Evolutionary conservation across 495 filamentous ascomycete genomes (phyloP).

Genomic region (Aspergillus carlsbadensis): DNA sequence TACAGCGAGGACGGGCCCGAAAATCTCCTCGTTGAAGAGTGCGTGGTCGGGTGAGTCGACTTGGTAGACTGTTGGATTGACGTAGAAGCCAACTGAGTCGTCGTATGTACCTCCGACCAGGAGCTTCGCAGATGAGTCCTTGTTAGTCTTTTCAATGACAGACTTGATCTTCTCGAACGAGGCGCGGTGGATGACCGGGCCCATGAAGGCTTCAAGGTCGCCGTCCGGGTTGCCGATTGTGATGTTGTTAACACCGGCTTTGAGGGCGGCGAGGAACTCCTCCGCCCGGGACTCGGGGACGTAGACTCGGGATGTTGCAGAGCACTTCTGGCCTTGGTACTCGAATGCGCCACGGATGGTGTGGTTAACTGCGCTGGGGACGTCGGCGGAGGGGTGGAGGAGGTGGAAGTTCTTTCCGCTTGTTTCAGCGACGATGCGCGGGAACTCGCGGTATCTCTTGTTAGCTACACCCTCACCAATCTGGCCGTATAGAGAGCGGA

Average conservation of each 20-base stretch:
- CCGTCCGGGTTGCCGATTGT: constrained; percentile 58
- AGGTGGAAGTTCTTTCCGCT: constrained; percentile 94
- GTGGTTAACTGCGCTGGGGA: constrained; percentile 73
- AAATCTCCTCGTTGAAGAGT: constrained; percentile 71
- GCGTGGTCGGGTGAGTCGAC: constrained; percentile 59
- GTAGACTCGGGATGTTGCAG: constrained; percentile 75
- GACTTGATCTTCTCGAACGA: constrained; percentile 69
- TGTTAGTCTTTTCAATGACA: constrained; percentile 66
- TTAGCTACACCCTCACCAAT: constrained; percentile 69
- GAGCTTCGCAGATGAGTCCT: constrained; percentile 60
- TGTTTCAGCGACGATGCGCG: constrained; percentile 81
- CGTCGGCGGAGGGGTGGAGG: constrained; percentile 69
- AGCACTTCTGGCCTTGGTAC: constrained; percentile 90
- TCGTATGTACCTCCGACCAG: constrained; percentile 71
- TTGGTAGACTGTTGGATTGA: constrained; percentile 71
- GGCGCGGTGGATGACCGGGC: constrained; percentile 72
- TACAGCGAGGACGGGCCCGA: constrained; percentile 68
- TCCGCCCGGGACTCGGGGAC: constrained; percentile 65
- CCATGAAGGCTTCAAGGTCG: constrained; percentile 66
- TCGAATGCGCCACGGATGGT: constrained; percentile 87
- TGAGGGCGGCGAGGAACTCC: constrained; percentile 57
- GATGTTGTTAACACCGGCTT: constrained; percentile 35
- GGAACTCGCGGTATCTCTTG: constrained; percentile 70
- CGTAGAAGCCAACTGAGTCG: constrained; percentile 64
- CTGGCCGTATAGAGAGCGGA: constrained; percentile 69